Conservation (phyloP, 164 flowering plant species). For the Dillenia turbinata region DNA sequence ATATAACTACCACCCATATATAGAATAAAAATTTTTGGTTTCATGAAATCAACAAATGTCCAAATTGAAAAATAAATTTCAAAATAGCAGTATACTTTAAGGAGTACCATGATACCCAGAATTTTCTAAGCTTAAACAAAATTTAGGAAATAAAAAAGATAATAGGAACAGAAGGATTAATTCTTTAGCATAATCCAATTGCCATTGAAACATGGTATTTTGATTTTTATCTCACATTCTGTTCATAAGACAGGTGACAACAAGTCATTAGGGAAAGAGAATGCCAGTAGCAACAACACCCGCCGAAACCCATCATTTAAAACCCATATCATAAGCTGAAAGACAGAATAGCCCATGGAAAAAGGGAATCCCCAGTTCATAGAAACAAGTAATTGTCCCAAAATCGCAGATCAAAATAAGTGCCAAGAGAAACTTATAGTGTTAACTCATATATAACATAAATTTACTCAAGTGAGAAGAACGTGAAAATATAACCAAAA, state of each 20-base stretch:
- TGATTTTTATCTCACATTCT: no score
- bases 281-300: no score
- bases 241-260: background rate
- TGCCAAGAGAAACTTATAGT: background rate
- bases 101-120: background rate
- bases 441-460: background rate
- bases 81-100: background rate
- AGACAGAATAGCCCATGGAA: background rate
- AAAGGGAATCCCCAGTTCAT: background rate
- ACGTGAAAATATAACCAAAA: background rate
- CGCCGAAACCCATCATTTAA: no score
- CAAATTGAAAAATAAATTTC: background rate
- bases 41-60: background rate
- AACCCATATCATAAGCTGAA: no score
- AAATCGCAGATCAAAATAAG: background rate
- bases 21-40: constrained; percentile 1
- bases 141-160: no score
- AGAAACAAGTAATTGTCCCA: background rate
- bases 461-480: background rate
- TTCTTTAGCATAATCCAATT: no score
- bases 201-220: no score
- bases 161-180: no score
- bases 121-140: no score
- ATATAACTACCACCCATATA: background rate
- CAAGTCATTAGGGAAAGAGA: background rate